Conservation (phyloP, 176 grass and related monocot species). For the Microstegium vimineum region DNA sequence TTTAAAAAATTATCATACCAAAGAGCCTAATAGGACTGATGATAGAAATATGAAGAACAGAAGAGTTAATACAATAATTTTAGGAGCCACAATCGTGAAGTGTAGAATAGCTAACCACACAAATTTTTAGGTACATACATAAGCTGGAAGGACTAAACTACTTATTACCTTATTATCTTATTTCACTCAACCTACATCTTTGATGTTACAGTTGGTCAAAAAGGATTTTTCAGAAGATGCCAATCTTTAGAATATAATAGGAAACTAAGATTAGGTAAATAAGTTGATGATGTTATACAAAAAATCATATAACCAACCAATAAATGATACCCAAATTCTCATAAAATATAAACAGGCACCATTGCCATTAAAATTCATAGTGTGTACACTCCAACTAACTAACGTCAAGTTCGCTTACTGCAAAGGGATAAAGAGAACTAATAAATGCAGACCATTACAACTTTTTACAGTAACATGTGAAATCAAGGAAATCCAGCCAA, state of each 20-base stretch:
- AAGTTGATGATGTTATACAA: background rate
- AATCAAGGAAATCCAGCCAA: background rate
- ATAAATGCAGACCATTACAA: background rate
- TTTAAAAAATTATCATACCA: background rate
- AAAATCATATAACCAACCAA: conserved; percentile 5
- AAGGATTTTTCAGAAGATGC: background rate
- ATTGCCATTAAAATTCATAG: background rate
- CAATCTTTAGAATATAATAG: background rate
- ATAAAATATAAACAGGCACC: too few relatives aligned
- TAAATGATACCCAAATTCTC: background rate
- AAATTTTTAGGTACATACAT: background rate
- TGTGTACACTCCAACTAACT: background rate
- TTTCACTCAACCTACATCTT: background rate
- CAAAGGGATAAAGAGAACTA: background rate
- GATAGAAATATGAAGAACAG: background rate
- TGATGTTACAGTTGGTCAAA: background rate
- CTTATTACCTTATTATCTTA: background rate
- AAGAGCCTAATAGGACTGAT: conserved; percentile 1
- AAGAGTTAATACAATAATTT: background rate
- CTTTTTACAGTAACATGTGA: background rate
- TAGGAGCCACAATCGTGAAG: background rate
- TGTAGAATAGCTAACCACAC: background rate
- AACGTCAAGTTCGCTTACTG: background rate
- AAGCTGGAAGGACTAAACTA: conserved; percentile 9
- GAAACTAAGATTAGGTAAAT: background rate